Conservation (phyloP, 768 basidiomycete genomes). For the Phanerochaete carnosa region DNA sequence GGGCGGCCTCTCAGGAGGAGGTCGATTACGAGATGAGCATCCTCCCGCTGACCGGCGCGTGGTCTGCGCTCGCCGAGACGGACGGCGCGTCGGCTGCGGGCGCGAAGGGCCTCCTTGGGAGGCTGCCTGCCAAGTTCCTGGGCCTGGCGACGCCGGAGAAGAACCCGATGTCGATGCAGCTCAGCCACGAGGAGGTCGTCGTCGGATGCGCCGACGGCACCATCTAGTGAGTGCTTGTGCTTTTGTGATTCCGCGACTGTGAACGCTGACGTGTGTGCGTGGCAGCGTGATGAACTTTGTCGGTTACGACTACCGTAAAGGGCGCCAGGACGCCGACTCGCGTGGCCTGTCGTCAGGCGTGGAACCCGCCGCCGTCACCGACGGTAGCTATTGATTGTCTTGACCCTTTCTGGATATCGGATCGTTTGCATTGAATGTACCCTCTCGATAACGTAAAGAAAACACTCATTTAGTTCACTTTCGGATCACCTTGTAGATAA, state of each 20-base stretch:
- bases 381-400: background rate
- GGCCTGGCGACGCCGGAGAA: conserved; percentile 86
- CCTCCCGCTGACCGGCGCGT: conserved; percentile 68
- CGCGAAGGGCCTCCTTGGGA: conserved; percentile 58
- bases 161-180: conserved; percentile 93
- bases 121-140: conserved; percentile 63
- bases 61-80: conserved; percentile 61
- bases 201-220: conserved; percentile 90
- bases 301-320: conserved; percentile 50
- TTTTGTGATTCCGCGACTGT: background rate
- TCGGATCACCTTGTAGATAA: no score
- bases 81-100: conserved; percentile 31
- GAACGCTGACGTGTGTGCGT: conserved; percentile 12
- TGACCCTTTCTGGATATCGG: no score
- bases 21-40: conserved; percentile 60
- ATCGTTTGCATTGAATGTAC: no score
- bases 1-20: conserved; percentile 14
- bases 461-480: no score
- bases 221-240: conserved; percentile 67
- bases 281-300: conserved; percentile 60
- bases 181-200: conserved; percentile 88
- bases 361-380: background rate
- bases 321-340: conserved; percentile 8
- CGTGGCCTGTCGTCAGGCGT: background rate
- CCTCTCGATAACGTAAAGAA: no score